Conservation (phyloP, 345 rosid species). For the Pugionium cornutum region DNA sequence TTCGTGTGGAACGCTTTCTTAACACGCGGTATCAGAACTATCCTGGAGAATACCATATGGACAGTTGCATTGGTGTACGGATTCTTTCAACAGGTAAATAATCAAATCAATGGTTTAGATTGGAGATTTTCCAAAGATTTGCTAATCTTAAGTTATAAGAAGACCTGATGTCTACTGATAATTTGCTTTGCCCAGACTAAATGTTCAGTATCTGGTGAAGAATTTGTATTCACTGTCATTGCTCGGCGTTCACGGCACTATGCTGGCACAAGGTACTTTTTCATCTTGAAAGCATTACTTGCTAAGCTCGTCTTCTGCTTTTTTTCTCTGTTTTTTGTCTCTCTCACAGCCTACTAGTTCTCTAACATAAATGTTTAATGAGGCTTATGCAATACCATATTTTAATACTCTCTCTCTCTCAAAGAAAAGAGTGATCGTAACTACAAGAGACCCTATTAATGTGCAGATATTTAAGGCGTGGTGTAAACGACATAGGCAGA, state of each 20-base stretch:
- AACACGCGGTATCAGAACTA: conserved; percentile 63
- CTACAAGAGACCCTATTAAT: background rate
- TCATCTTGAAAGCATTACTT: conserved; percentile 7
- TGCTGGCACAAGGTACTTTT: conserved; percentile 90
- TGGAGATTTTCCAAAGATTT: conserved; percentile 8
- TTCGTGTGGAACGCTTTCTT: conserved; percentile 91
- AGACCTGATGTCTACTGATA: conserved; percentile 10
- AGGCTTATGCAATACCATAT: conserved; percentile 2
- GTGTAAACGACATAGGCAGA: conserved; percentile 80
- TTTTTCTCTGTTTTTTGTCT: conserved; percentile 1
- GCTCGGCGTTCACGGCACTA: conserved; percentile 93
- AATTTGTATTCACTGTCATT: conserved; percentile 67
- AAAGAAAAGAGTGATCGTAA: too few relatives aligned
- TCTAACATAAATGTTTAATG: background rate
- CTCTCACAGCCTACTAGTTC: conserved; percentile 14
- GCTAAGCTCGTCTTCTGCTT: background rate
- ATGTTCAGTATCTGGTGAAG: conserved; percentile 59
- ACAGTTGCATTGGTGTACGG: conserved; percentile 88
- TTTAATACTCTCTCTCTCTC: background rate
- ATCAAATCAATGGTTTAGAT: conserved; percentile 7
- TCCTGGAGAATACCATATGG: conserved; percentile 70
- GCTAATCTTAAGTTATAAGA: conserved; percentile 23
- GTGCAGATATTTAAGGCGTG: conserved; percentile 83
- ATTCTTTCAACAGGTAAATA: conserved; percentile 86
- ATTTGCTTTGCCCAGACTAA: conserved; percentile 49